Conservation (phyloP, 495 filamentous ascomycete genomes). For the Thermochaetoides thermophila region DNA sequence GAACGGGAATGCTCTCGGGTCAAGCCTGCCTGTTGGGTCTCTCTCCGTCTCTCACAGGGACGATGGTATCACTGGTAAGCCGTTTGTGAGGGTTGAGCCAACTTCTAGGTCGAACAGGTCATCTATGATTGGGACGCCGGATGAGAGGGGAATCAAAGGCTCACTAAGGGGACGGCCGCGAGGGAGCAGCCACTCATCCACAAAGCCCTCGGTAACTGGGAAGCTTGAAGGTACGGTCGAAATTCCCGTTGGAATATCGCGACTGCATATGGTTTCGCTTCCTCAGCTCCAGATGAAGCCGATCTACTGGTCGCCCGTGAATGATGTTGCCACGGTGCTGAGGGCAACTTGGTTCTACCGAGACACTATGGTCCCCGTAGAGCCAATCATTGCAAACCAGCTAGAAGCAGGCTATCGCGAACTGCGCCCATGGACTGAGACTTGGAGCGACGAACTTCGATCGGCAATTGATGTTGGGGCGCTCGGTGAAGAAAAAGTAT, state of each 20-base stretch:
- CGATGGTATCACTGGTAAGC: slow-evolving; percentile 32
- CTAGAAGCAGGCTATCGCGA: slow-evolving; percentile 79
- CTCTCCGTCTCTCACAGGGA: slow-evolving; percentile 15
- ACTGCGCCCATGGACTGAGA: slow-evolving; percentile 77
- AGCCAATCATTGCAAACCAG: slow-evolving; percentile 78
- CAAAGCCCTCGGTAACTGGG: background rate
- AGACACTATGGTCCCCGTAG: slow-evolving; percentile 82
- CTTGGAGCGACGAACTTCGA: slow-evolving; percentile 83
- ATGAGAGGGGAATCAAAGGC: slow-evolving; percentile 7
- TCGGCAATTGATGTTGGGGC: slow-evolving; percentile 85
- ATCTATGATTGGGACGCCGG: slow-evolving; percentile 7
- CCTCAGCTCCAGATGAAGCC: slow-evolving; percentile 68
- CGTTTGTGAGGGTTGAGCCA: slow-evolving; percentile 28
- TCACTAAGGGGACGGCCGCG: slow-evolving; percentile 3
- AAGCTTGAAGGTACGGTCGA: slow-evolving; percentile 22
- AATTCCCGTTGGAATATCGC: slow-evolving; percentile 62
- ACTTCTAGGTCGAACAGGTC: slow-evolving; percentile 6
- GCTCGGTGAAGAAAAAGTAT: slow-evolving; percentile 79
- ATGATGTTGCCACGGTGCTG: slow-evolving; percentile 69
- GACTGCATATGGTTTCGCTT: slow-evolving; percentile 48
- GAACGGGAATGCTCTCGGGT: slow-evolving; percentile 1
- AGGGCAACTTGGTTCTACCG: slow-evolving; percentile 92
- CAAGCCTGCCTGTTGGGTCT: slow-evolving; percentile 4
- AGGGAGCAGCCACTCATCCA: slow-evolving; percentile 7
- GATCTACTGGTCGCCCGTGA: slow-evolving; percentile 95